A percentile compares a stretch with the other conserved stretches of the same genome.
Conservation (phyloP, 495 filamentous ascomycete species). For the Trichoderma gamsii region DNA sequence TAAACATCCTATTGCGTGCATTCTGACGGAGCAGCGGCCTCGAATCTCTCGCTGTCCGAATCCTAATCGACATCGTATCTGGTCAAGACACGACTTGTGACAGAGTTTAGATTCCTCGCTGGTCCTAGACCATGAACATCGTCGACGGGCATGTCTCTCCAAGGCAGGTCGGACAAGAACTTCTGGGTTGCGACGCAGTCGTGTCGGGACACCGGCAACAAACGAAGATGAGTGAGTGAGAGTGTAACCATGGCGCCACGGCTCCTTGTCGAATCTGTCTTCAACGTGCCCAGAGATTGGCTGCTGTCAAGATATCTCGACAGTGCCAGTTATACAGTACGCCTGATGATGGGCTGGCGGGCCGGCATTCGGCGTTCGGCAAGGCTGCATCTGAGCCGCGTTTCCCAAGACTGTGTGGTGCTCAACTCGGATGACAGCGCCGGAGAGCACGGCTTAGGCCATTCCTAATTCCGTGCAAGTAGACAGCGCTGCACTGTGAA, state of each 20-base stretch:
- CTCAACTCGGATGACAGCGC: neutral
- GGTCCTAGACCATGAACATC: neutral
- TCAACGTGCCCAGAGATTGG: neutral
- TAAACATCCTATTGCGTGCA: neutral
- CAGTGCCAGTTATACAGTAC: slow-evolving; percentile 2
- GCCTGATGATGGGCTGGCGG: neutral
- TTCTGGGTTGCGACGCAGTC: slow-evolving; percentile 4
- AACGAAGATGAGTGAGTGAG: neutral
- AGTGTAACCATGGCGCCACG: slow-evolving; percentile 9
- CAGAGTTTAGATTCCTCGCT: neutral
- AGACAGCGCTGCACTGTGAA: neutral
- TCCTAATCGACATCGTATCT: neutral
- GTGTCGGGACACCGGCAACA: neutral
- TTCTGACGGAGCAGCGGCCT: neutral
- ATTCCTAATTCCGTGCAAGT: neutral
- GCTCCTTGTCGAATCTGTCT: neutral
- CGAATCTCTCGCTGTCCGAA: neutral
- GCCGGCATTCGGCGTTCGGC: slow-evolving; percentile 12
- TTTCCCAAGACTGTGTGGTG: neutral
- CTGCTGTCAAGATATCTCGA: neutral
- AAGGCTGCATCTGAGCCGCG: neutral
- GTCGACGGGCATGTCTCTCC: neutral
- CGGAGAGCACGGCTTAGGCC: neutral
- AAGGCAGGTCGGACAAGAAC: neutral
- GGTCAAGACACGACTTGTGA: neutral